phyloP scores from a whole-genome alignment of 2,329 filamentous ascomycete species.

The Aureobasidium vineae region DNA sequence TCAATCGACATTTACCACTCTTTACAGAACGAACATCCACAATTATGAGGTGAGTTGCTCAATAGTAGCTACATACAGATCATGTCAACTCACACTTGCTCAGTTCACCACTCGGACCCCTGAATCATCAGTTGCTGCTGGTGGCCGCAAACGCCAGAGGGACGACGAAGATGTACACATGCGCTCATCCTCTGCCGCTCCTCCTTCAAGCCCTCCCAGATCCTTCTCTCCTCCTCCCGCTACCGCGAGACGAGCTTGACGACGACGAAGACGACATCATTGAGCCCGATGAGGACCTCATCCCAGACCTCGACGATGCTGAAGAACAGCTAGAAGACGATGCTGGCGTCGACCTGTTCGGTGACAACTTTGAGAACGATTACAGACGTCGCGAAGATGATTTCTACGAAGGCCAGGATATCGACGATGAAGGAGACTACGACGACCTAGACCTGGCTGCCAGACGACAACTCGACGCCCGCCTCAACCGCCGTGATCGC shows the following conservation, averaged over 20 bases:
- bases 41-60: slow-evolving; percentile 6
- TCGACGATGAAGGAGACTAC: slow-evolving; percentile 77
- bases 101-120: slow-evolving; percentile 21
- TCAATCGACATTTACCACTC: background rate
- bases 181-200: slow-evolving; percentile 56
- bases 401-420: slow-evolving; percentile 65
- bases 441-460: slow-evolving; percentile 65
- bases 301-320: slow-evolving; percentile 63
- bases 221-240: slow-evolving; percentile 65
- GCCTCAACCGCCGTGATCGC: slow-evolving; percentile 70
- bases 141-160: slow-evolving; percentile 61
- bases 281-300: slow-evolving; percentile 65
- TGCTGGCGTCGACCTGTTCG: slow-evolving; percentile 70
- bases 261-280: slow-evolving; percentile 66
- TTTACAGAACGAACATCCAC: background rate
- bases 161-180: slow-evolving; percentile 60
- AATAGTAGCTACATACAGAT: background rate
- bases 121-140: slow-evolving; percentile 38
- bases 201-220: slow-evolving; percentile 60
- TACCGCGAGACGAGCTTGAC: slow-evolving; percentile 63
- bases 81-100: background rate
- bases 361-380: slow-evolving; percentile 64
- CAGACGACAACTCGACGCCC: slow-evolving; percentile 68
- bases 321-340: slow-evolving; percentile 69
- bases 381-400: slow-evolving; percentile 56